Evolutionary conservation across 345 rosid genomes (phyloP).

Genomic region (Gossypium thurberi): DNA sequence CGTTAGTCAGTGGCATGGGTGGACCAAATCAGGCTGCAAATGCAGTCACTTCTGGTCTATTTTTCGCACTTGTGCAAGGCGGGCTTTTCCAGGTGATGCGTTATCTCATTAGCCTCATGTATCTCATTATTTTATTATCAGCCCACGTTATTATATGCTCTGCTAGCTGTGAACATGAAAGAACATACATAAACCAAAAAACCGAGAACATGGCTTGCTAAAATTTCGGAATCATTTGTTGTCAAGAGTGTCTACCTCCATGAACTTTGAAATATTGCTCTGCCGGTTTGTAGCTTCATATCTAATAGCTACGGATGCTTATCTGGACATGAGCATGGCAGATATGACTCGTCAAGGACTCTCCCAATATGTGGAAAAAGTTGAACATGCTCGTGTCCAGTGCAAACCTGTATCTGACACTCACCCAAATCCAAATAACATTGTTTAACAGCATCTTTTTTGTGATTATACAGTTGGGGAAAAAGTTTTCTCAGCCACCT

Average conservation of each 20-base stretch:
- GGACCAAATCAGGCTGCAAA: constrained; percentile 61
- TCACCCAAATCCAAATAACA: neutral
- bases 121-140: neutral
- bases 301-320: neutral
- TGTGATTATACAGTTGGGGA: constrained; percentile 52
- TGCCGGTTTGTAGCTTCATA: neutral
- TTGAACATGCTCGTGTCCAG: neutral
- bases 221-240: neutral
- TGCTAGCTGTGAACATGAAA: neutral
- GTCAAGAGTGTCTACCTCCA: neutral
- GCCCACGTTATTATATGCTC: neutral
- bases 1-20: constrained; percentile 76
- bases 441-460: constrained; percentile 3
- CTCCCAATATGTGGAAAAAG: neutral
- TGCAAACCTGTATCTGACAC: neutral
- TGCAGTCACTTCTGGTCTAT: constrained; percentile 68
- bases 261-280: neutral
- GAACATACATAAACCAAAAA: neutral
- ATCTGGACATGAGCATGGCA: neutral
- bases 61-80: constrained; percentile 82
- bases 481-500: constrained; percentile 57
- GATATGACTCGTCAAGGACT: neutral
- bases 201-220: neutral
- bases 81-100: constrained; percentile 62
- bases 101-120: neutral